These are phyloP conservation scores for Xylaria multiplex DNA, from an alignment of 2,329 filamentous ascomycete genomes.

Conservation along the genomic window DNA sequence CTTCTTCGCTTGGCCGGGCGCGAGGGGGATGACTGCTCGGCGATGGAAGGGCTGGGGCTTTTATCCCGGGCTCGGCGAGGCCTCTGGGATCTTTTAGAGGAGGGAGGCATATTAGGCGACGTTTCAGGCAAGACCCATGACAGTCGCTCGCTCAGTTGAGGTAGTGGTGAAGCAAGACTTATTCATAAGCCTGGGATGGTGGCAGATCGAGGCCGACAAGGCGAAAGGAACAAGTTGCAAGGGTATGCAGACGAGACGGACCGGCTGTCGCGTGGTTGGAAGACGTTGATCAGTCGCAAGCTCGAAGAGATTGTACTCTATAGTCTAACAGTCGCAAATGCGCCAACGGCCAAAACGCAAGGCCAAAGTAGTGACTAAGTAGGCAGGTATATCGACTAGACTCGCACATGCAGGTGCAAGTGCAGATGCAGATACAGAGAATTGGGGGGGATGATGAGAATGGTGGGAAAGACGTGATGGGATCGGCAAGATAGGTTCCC, in stretches of 20 bases:
- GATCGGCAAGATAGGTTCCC: conserved; percentile 4
- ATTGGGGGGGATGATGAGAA: background rate
- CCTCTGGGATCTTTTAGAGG: conserved; percentile 53
- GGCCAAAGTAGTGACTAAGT: background rate
- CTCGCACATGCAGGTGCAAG: background rate
- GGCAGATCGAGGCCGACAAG: background rate
- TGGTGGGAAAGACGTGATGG: conserved; percentile 4
- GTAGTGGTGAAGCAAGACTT: conserved; percentile 4
- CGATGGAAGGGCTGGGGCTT: conserved; percentile 48
- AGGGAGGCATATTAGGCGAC: conserved; percentile 51
- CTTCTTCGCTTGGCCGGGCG: conserved; percentile 72
- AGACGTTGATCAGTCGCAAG: background rate
- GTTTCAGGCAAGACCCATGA: conserved; percentile 40
- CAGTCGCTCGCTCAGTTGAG: conserved; percentile 18
- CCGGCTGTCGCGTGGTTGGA: background rate
- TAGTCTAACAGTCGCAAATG: conserved; percentile 12
- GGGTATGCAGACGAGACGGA: background rate
- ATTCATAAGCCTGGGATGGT: conserved; percentile 2
- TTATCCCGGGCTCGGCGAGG: conserved; percentile 49
- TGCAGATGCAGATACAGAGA: background rate
- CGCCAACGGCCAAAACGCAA: background rate
- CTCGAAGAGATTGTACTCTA: background rate
- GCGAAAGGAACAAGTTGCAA: conserved; percentile 16
- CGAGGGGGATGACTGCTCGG: conserved; percentile 66
- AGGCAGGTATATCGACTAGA: background rate